A percentile compares a stretch with the other conserved stretches of the same genome.
Evolutionary conservation across 495 filamentous ascomycete genomes (phyloP).

Genomic region (Trichoderma virens): DNA sequence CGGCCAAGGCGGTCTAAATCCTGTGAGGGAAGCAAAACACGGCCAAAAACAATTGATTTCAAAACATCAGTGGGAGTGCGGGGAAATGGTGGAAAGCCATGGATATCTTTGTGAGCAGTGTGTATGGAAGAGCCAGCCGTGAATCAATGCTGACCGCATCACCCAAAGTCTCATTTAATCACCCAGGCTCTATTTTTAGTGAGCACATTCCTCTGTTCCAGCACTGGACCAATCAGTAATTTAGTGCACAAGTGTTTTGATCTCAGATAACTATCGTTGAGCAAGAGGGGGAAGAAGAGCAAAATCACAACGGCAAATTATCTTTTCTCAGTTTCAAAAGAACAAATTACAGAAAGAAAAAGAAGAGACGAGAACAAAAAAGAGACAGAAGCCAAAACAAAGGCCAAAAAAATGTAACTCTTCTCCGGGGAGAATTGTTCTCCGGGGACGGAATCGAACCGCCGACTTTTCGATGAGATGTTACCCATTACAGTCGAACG

Average conservation of each 20-base stretch:
- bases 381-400: not conserved
- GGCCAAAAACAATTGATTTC: not conserved
- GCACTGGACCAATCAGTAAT: too few relatives aligned
- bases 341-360: not conserved
- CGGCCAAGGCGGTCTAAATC: not conserved
- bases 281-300: too few relatives aligned
- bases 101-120: too few relatives aligned
- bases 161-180: not conserved
- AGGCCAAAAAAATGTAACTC: not conserved
- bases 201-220: not conserved
- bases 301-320: too few relatives aligned
- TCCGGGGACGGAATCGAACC: constrained; percentile 8
- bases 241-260: too few relatives aligned
- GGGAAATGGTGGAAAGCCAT: not conserved
- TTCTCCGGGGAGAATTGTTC: not conserved
- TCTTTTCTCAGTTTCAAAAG: too few relatives aligned
- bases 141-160: not conserved
- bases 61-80: not conserved
- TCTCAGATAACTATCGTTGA: too few relatives aligned
- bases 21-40: not conserved
- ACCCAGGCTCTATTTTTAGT: not conserved
- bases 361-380: not conserved
- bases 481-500: constrained; percentile 5
- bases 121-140: too few relatives aligned
- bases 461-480: constrained; percentile 2